These are phyloP conservation scores for Tolypocladium capitatum DNA, from an alignment of 2,329 filamentous ascomycete genomes.

Conservation along the genomic window DNA sequence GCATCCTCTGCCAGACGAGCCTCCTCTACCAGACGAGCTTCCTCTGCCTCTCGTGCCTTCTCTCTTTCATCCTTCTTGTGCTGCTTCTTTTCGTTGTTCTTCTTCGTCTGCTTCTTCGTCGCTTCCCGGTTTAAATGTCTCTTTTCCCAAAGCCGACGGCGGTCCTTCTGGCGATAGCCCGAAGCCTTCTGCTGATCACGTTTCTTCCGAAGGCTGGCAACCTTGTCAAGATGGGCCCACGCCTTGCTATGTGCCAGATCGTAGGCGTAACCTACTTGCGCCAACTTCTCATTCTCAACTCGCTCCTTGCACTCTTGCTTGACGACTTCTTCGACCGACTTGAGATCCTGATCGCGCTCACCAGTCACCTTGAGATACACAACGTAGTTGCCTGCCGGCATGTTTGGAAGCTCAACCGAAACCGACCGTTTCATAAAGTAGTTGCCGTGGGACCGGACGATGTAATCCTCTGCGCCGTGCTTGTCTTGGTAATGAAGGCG, in stretches of 20 bases:
- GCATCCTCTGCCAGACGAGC: background rate
- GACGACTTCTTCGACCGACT: conserved; percentile 43
- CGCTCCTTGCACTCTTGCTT: conserved; percentile 34
- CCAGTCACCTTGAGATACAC: conserved; percentile 44
- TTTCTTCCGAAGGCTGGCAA: conserved; percentile 34
- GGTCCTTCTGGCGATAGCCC: conserved; percentile 28
- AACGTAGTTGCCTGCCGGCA: conserved; percentile 42
- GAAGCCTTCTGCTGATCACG: conserved; percentile 36
- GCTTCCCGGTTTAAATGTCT: conserved; percentile 29
- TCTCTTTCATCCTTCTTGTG: conserved; percentile 14
- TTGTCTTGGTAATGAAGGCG: conserved; percentile 34
- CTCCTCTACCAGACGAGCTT: background rate
- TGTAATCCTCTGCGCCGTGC: conserved; percentile 41
- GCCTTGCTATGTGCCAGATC: conserved; percentile 49
- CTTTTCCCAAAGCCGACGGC: conserved; percentile 35
- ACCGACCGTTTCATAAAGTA: conserved; percentile 46
- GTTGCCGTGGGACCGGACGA: conserved; percentile 45
- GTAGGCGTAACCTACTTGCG: conserved; percentile 44
- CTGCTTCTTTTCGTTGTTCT: conserved; percentile 23
- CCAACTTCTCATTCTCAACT: conserved; percentile 42
- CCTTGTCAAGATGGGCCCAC: conserved; percentile 34
- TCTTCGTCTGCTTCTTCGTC: conserved; percentile 26
- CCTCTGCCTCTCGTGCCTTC: conserved; percentile 9
- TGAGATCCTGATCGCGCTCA: conserved; percentile 26
- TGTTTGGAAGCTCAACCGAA: conserved; percentile 41